Conservation (phyloP, 2,329 filamentous ascomycete genomes). For the Fusarium coicis region DNA sequence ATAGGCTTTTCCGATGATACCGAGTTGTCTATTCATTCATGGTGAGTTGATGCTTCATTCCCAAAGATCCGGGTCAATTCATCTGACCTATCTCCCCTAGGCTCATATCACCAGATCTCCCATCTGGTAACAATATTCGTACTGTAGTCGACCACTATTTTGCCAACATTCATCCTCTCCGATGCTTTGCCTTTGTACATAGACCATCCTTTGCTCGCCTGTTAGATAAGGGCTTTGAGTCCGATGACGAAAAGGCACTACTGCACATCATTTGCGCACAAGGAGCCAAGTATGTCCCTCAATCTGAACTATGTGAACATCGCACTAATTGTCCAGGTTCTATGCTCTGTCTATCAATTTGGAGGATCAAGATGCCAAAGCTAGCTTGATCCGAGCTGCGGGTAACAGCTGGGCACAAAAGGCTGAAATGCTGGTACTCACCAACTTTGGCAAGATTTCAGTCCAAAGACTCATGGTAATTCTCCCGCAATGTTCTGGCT, state of each 20-base stretch:
- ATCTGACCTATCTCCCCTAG: conserved; percentile 35
- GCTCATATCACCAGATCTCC: conserved; percentile 49
- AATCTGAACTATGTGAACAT: background rate
- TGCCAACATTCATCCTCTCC: conserved; percentile 53
- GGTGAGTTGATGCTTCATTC: conserved; percentile 13
- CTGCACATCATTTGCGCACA: conserved; percentile 53
- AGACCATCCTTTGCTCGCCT: conserved; percentile 54
- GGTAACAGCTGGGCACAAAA: conserved; percentile 53
- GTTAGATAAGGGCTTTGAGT: conserved; percentile 50
- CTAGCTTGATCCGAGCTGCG: conserved; percentile 47
- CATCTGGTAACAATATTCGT: conserved; percentile 49
- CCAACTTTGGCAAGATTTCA: conserved; percentile 54
- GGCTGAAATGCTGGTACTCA: conserved; percentile 50
- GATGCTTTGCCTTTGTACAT: conserved; percentile 55
- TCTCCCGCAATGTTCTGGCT: background rate
- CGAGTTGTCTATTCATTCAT: conserved; percentile 43
- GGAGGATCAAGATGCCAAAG: conserved; percentile 46
- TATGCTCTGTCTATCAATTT: conserved; percentile 47
- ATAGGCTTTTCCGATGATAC: conserved; percentile 44
- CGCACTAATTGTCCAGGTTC: conserved; percentile 45
- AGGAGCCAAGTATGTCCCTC: conserved; percentile 49
- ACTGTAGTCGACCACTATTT: conserved; percentile 53
- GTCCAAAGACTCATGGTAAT: conserved; percentile 53
- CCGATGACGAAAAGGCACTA: conserved; percentile 51
- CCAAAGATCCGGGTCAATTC: background rate